Conservation (phyloP, 129 eudicot genomes). For the Flaveria robusta region DNA sequence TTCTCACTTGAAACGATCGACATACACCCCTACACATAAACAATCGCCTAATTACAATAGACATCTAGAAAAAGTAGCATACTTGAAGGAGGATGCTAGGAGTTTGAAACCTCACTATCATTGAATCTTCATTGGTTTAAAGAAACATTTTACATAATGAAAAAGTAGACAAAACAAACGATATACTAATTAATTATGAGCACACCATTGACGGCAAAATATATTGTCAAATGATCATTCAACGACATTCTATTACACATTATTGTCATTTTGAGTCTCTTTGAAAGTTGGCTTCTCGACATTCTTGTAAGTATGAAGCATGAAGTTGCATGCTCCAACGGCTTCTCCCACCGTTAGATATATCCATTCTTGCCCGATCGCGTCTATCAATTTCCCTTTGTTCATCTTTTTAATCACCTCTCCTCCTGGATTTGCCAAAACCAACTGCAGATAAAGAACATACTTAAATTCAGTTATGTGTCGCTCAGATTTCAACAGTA, state of each 20-base stretch:
- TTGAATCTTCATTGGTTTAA: neutral
- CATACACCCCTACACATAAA: neutral
- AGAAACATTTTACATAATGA: slow-evolving; percentile 1
- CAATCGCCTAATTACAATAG: neutral
- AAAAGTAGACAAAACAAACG: slow-evolving; percentile 23
- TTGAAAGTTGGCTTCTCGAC: slow-evolving; percentile 31
- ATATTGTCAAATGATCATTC: slow-evolving; percentile 5
- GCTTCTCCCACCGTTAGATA: slow-evolving; percentile 87
- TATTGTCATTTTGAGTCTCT: slow-evolving; percentile 46
- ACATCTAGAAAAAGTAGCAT: neutral
- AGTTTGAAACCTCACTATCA: neutral
- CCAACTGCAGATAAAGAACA: slow-evolving; percentile 42
- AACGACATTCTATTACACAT: slow-evolving; percentile 45
- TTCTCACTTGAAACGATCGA: neutral
- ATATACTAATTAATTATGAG: slow-evolving; percentile 6
- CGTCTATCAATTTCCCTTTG: slow-evolving; percentile 62
- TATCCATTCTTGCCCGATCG: slow-evolving; percentile 84
- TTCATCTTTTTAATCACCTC: slow-evolving; percentile 91
- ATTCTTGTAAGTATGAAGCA: slow-evolving; percentile 54
- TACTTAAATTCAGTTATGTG: neutral
- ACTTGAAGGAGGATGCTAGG: neutral
- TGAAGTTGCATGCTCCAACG: slow-evolving; percentile 78
- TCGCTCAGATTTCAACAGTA: neutral
- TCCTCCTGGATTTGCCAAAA: slow-evolving; percentile 84
- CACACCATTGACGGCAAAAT: slow-evolving; percentile 19